Percentiles rank a stretch among this genome's conserved stretches.
Evolutionary conservation across 495 filamentous ascomycete species (phyloP).

Genomic region (Aspergillus bertholletiae): DNA sequence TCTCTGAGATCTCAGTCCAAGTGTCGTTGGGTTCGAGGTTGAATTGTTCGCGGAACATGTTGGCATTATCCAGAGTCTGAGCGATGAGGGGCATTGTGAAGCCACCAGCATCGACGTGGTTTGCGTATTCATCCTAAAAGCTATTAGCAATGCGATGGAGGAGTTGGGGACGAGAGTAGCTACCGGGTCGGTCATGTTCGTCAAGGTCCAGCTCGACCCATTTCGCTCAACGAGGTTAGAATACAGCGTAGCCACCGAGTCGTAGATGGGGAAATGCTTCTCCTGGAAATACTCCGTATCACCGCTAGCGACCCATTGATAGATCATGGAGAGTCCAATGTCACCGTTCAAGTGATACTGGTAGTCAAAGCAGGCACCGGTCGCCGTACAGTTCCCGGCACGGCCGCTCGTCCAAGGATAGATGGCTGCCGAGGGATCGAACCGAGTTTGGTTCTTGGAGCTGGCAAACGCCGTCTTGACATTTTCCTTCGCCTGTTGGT

Average conservation of each 20-base stretch:
- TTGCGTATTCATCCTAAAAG: conserved; percentile 65
- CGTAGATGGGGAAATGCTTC: conserved; percentile 54
- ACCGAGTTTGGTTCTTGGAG: conserved; percentile 51
- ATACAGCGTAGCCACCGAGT: conserved; percentile 56
- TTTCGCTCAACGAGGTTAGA: conserved; percentile 53
- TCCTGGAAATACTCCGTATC: conserved; percentile 52
- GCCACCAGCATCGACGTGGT: conserved; percentile 65
- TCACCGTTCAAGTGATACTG: conserved; percentile 66
- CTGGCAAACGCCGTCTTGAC: conserved; percentile 40
- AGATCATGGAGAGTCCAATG: conserved; percentile 60
- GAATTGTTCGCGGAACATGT: conserved; percentile 54
- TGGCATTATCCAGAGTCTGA: conserved; percentile 52
- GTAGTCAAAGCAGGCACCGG: conserved; percentile 63
- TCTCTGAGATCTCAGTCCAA: conserved; percentile 49
- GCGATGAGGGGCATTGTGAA: conserved; percentile 69
- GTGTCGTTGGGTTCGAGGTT: conserved; percentile 48
- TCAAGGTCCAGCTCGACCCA: conserved; percentile 45
- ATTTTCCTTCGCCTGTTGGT: conserved; percentile 50
- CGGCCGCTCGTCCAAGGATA: conserved; percentile 64
- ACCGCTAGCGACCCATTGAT: conserved; percentile 59
- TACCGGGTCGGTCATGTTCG: conserved; percentile 77
- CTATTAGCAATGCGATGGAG: background rate
- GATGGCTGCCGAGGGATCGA: conserved; percentile 50
- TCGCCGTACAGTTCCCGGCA: conserved; percentile 62
- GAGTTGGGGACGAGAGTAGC: conserved; percentile 12